Evolutionary conservation across 2,329 filamentous ascomycete species (phyloP).

Genomic region (Didymella pomorum): DNA sequence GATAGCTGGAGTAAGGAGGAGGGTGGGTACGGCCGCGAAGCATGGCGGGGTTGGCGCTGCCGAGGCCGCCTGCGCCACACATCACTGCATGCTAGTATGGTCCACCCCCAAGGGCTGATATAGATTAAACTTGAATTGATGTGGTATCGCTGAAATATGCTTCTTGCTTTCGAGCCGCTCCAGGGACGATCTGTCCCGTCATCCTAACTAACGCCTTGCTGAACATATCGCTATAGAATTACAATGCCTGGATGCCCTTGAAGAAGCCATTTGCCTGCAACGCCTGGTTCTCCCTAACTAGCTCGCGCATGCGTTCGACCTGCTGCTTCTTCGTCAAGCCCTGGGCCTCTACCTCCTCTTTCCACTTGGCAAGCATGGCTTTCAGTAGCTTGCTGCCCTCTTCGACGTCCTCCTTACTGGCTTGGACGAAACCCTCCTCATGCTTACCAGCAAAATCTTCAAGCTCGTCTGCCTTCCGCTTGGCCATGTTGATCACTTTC

Average conservation of each 20-base stretch:
- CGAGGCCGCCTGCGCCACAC: slow-evolving; percentile 16
- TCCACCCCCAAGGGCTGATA: no score
- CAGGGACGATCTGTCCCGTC: neutral
- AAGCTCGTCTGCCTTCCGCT: slow-evolving; percentile 95
- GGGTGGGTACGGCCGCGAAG: neutral
- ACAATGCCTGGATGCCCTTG: slow-evolving; percentile 61
- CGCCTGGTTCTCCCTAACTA: slow-evolving; percentile 77
- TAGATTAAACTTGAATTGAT: neutral
- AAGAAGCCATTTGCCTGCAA: slow-evolving; percentile 73
- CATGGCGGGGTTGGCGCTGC: slow-evolving; percentile 22
- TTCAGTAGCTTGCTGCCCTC: slow-evolving; percentile 87
- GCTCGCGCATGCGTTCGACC: slow-evolving; percentile 76
- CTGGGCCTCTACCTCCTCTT: slow-evolving; percentile 72
- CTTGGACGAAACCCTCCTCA: slow-evolving; percentile 57
- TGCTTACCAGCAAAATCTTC: slow-evolving; percentile 92
- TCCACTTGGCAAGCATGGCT: slow-evolving; percentile 84
- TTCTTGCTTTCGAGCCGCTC: neutral
- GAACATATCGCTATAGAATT: slow-evolving; percentile 5
- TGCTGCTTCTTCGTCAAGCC: slow-evolving; percentile 69
- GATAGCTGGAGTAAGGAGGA: slow-evolving; percentile 11
- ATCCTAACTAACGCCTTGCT: slow-evolving; percentile 17
- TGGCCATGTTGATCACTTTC: slow-evolving; percentile 99
- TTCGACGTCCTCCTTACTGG: slow-evolving; percentile 83
- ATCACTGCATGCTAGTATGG: no score
- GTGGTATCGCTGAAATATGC: slow-evolving; percentile 9